Percentiles rank a stretch among this genome's conserved stretches.
phyloP scores from a whole-genome alignment of 306 rosid species.

The Inga leiocalycina region DNA sequence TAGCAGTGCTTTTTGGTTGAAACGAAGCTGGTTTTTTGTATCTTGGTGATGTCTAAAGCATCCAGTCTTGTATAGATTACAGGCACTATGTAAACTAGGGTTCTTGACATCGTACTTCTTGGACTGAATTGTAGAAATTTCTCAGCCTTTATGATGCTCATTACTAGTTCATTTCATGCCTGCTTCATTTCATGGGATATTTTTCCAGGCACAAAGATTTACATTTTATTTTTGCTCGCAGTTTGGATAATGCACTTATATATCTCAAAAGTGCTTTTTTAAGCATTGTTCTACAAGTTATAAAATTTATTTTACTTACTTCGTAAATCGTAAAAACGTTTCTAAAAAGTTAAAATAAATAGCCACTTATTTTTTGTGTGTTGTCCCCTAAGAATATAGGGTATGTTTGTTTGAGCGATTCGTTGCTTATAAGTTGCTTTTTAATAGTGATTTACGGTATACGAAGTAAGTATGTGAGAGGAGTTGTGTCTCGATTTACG shows the following conservation, averaged over 20 bases:
- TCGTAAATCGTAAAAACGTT: too few relatives aligned
- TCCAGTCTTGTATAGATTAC: conserved; percentile 15
- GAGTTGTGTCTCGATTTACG: too few relatives aligned
- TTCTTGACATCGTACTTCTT: conserved; percentile 15
- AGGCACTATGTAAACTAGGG: conserved; percentile 8
- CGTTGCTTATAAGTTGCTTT: too few relatives aligned
- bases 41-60: conserved; percentile 33
- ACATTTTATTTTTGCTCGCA: not conserved
- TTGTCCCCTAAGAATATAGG: not conserved
- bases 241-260: not conserved
- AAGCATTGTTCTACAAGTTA: too few relatives aligned
- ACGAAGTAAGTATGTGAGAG: too few relatives aligned
- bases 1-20: conserved; percentile 23
- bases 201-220: not conserved
- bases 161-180: not conserved
- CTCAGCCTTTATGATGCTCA: not conserved
- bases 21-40: conserved; percentile 12
- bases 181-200: not conserved
- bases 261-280: not conserved
- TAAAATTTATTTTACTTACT: too few relatives aligned
- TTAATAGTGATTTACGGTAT: too few relatives aligned
- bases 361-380: not conserved
- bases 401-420: too few relatives aligned
- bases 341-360: too few relatives aligned
- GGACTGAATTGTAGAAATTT: not conserved